These are phyloP conservation scores for Pleurotus giganteus DNA, from an alignment of 768 basidiomycete genomes.

Conservation along the genomic window DNA sequence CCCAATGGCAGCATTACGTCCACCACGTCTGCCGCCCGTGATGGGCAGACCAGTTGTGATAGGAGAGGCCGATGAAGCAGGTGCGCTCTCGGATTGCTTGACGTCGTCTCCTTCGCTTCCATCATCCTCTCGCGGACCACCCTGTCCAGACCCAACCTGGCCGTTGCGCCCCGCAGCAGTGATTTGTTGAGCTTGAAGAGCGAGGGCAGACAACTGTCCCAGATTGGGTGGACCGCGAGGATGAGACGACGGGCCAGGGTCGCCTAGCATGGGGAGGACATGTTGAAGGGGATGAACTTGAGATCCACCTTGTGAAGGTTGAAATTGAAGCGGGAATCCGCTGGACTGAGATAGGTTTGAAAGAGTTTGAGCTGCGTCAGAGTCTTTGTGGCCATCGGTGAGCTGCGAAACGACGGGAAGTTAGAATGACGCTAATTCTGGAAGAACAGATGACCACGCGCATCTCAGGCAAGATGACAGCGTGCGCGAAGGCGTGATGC, in stretches of 20 bases:
- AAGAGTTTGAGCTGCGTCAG: constrained; percentile 56
- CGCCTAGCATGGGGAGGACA: constrained; percentile 45
- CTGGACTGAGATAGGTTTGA: constrained; percentile 48
- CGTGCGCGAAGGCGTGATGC: constrained; percentile 12
- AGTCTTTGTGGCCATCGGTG: constrained; percentile 48
- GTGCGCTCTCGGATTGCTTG: constrained; percentile 20
- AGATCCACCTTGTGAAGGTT: constrained; percentile 26
- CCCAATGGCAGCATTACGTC: constrained; percentile 61
- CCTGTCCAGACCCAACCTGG: constrained; percentile 9
- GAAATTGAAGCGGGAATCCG: constrained; percentile 15
- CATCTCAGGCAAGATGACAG: too few relatives aligned
- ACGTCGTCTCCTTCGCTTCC: constrained; percentile 28
- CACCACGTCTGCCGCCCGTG: constrained; percentile 48
- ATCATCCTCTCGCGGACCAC: constrained; percentile 10
- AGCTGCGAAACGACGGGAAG: constrained; percentile 20
- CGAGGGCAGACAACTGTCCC: constrained; percentile 50
- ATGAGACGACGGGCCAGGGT: constrained; percentile 73
- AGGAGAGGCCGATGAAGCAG: constrained; percentile 18
- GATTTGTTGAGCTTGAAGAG: constrained; percentile 36
- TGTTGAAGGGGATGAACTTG: constrained; percentile 35
- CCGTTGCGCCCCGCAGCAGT: constrained; percentile 15
- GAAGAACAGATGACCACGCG: neutral
- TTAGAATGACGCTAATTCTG: constrained; percentile 12
- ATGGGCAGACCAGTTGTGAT: constrained; percentile 25
- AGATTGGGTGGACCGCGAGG: constrained; percentile 66